phyloP scores from a whole-genome alignment of 2,329 filamentous ascomycete genomes.

The Aspergillus novofumigatus region DNA sequence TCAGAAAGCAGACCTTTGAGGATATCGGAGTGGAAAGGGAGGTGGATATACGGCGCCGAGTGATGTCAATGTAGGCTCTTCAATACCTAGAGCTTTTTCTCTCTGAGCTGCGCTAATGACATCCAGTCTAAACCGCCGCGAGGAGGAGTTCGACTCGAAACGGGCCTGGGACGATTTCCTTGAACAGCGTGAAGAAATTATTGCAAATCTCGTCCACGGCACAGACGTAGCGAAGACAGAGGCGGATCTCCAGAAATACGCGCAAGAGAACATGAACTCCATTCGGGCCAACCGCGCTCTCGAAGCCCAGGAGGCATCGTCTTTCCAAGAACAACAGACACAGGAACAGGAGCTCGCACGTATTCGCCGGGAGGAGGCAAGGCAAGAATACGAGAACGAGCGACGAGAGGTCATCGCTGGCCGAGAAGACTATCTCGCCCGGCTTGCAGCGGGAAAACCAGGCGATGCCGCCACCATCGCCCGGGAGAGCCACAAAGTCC shows the following conservation, averaged over 20 bases:
- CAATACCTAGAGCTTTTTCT: background rate
- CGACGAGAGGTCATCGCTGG: constrained; percentile 59
- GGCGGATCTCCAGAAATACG: constrained; percentile 62
- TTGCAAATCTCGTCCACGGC: constrained; percentile 78
- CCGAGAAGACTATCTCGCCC: constrained; percentile 65
- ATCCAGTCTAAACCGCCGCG: constrained; percentile 75
- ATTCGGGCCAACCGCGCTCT: constrained; percentile 50
- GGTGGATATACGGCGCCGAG: constrained; percentile 80
- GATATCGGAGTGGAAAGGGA: constrained; percentile 87
- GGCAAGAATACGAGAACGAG: constrained; percentile 67
- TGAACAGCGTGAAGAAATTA: constrained; percentile 84
- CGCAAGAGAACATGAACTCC: constrained; percentile 63
- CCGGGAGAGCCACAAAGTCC: constrained; percentile 54
- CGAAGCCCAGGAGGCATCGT: constrained; percentile 45
- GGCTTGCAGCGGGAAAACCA: constrained; percentile 58
- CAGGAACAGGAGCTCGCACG: constrained; percentile 65
- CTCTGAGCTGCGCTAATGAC: background rate
- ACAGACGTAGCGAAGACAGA: constrained; percentile 63
- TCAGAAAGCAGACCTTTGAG: constrained; percentile 83
- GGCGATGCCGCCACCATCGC: constrained; percentile 56
- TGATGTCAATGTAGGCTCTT: constrained; percentile 54
- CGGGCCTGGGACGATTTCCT: constrained; percentile 90
- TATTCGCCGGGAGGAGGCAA: constrained; percentile 59
- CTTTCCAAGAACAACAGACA: constrained; percentile 45
- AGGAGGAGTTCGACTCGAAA: constrained; percentile 86